Evolutionary conservation across 345 rosid genomes (phyloP), one percentile per base, ranked within the genome.

Genomic region (Bretschneidera sinensis): DNA sequence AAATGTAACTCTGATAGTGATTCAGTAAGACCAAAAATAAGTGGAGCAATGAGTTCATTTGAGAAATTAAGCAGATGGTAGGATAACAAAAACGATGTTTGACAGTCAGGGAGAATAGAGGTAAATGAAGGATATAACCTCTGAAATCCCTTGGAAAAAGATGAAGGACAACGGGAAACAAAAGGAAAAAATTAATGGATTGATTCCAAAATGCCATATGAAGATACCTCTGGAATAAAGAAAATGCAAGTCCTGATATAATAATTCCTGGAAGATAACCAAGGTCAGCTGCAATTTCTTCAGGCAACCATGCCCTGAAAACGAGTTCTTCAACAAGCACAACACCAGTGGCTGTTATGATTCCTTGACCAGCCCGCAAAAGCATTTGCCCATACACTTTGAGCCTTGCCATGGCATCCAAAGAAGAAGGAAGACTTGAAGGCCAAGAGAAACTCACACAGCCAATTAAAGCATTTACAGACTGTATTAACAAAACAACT

Each of bases 301-400:
- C 77, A 60, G 87, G 89, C 71, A 92, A 69, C 97, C 96, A 89
- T 35, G 97, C 77, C 64, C 97, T 81, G 68, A 92, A 89, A 71
- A 89, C 77, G 73, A 92, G 58, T 74, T 92, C 98, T 72, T 89
- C 97, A 62, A 87, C 96, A 55, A 89, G 68, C 64, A 75, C 88
- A 69, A 85, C 64, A 57, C 84, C 69, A 10, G 83, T 70, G 43
- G 92, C 96, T 0, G 91, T 81, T 66, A 78, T 31, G 31, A 80
- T 69, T 70, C 88, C 98, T 74, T 11, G 82, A 65, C 65, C 65
- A 66, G 77, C 73, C 65, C 87, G 64, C 55, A 76, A 23, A 52
- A 81, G 53, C 69, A 85, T 61, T 61, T 74, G 71, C 18, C 62
- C 81, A 61, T 50, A 68, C 51, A 73, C 79, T 69, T 71, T 84